Evolutionary conservation across 169 alveolate genomes (phyloP), one percentile per base, ranked within the genome.

Genomic region (Eimeria sp.): DNA sequence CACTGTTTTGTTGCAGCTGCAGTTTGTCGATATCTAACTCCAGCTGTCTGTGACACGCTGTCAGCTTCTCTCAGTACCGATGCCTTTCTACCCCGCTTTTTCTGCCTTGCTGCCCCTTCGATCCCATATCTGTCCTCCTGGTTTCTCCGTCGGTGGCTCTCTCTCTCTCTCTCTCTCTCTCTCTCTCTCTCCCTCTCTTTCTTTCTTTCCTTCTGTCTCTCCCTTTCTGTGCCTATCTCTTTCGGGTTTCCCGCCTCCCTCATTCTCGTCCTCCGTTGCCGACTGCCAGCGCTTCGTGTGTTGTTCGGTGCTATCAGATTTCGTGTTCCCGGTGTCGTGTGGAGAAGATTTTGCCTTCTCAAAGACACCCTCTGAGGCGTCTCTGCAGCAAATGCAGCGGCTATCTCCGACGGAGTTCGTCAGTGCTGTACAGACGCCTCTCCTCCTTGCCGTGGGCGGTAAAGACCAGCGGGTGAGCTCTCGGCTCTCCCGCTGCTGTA

Each of bases 361-460:
- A 5, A 83, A 83, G 51, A 51, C 76, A 30, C 91, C 91, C 3
- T 54, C 91, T 4, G 91, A n/a, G 43, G 76, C 34, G 49, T 25
- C 76, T 51, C 27, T 83, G 22, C 58, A 51, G 54, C 61, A 83
- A 40, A 83, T 83, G 91, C 91, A 83, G 57, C 91, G 61, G 49
- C 72, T 83, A 30, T 83, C 91, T 49, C 91, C 91, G 58, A 83
- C 76, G 11, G 57, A 83, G 30, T 83, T 54, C 14, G 91, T 83
- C 75, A 67, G 58, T 18, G 25, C 75, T 22, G 25, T 83, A 7
- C 76, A 83, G 76, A 57, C 91, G 30, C 91, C 91, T 7, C 54
- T 83, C 34, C 91, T 83, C 57, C 91, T 83, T 14, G 91, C 91
- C n/a, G 76, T 83, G 11, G 91, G 91, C 51, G 91, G 76, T 7